phyloP scores from a whole-genome alignment of 257 asterid species.

The Eustoma russellianum region DNA sequence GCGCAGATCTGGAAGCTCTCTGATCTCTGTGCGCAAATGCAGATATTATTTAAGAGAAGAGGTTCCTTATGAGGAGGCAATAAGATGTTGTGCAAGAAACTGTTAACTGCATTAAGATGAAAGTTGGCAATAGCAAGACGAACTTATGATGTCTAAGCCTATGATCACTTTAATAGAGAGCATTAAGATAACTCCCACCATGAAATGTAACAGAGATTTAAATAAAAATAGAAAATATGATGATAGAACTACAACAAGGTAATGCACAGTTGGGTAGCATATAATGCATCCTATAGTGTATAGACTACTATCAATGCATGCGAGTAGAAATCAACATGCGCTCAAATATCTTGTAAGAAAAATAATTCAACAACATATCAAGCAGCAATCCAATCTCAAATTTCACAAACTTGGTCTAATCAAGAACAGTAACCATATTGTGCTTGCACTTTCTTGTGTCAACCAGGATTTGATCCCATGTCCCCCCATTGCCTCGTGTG shows the following conservation, averaged over 20 bases:
- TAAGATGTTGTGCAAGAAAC: not conserved
- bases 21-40: conserved; percentile 50
- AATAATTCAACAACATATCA: no score
- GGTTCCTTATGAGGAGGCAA: not conserved
- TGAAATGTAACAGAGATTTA: not conserved
- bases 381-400: no score
- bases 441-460: no score
- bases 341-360: no score
- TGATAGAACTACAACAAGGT: not conserved
- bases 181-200: not conserved
- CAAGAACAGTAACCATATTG: no score
- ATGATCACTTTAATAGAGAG: not conserved
- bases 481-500: no score
- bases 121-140: not conserved
- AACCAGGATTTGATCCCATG: no score
- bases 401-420: no score
- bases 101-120: not conserved
- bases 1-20: conserved; percentile 63
- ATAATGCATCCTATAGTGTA: not conserved
- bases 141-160: not conserved
- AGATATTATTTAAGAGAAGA: conserved; percentile 3
- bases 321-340: no score
- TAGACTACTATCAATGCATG: not conserved
- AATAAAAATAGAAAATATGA: not conserved
- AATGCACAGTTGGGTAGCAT: not conserved